Evolutionary conservation across 768 basidiomycete species (phyloP), one percentile per base, ranked within the genome.

Genomic region (Boletus rubescentipes): DNA sequence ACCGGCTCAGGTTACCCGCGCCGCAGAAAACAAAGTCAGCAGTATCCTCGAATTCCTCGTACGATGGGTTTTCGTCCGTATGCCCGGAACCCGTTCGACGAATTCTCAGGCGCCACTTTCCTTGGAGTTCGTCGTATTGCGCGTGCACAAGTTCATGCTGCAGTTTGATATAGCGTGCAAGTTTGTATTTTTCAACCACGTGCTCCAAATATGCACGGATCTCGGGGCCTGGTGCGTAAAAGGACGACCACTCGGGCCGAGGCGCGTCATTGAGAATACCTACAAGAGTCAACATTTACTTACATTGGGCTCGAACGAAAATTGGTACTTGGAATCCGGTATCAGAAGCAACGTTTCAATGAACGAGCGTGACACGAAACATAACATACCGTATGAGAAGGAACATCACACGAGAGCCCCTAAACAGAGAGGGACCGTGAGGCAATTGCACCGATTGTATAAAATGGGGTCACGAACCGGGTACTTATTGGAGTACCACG

Each of bases 351-450:
- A 23, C 18, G 23, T 30, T 18, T n/a, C 14, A 9, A 29, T 4
- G 16, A 31, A 31, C 26, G 26, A 26, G 26, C 26, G 6, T 26
- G 26, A 6, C 26, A 26, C 4, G 26, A 26, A 26, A 26, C n/a
- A n/a, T n/a, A 55, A 58, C 77, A 55, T 61, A 83, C 82, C 36
- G 73, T 75, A 53, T 82, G 81, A 2, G 83, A 75, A 11, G 83
- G 83, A 20, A 85, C 77, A 61, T 85, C 85, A 59, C 85, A 86
- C n/a, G 79, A 76, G 10, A 84, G 63, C 9, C 83, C 82, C 73
- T 82, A 30, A 31, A 18, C 26, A 26, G 21, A 38, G 14, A 15
- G 20, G 34, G 8, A 34, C 11, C 9, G 16, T 50, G 37, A 50
- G 54, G 7, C 18, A 20, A 34, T 16, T 20, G 8, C 9, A 39